Evolutionary conservation across 257 asterid species (phyloP).

Genomic region (Salvia miltiorrhiza): DNA sequence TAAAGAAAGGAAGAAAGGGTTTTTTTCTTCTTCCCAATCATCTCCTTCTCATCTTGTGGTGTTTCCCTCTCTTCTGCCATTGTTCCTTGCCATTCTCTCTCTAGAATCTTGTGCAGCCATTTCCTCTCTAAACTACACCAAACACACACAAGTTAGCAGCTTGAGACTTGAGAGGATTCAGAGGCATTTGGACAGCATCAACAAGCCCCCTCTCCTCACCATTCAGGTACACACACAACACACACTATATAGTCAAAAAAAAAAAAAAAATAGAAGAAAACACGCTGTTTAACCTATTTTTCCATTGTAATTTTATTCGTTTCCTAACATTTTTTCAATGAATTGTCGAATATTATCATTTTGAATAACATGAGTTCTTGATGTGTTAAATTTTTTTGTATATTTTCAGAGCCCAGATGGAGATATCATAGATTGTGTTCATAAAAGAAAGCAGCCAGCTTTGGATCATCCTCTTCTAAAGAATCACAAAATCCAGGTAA

Average conservation of each 20-base stretch:
- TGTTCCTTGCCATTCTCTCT: slow-evolving; percentile 17
- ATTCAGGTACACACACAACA: slow-evolving; percentile 47
- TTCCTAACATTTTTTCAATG: too few species aligned
- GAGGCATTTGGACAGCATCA: slow-evolving; percentile 64
- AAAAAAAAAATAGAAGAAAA: too few species aligned
- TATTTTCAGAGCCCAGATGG: slow-evolving; percentile 90
- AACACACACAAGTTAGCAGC: slow-evolving; percentile 45
- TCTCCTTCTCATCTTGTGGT: not conserved
- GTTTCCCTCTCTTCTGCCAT: not conserved
- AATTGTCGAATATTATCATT: too few species aligned
- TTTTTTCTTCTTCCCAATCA: not conserved
- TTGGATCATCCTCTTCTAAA: slow-evolving; percentile 91
- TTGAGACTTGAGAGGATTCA: slow-evolving; percentile 78
- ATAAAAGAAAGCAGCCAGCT: slow-evolving; percentile 84
- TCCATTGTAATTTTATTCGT: too few species aligned
- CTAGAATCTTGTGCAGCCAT: slow-evolving; percentile 31
- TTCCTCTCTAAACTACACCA: slow-evolving; percentile 45
- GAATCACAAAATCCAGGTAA: slow-evolving; percentile 96
- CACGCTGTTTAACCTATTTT: too few species aligned
- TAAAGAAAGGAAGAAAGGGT: slow-evolving; percentile 25
- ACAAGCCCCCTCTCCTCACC: slow-evolving; percentile 78
- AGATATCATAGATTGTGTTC: slow-evolving; percentile 96
- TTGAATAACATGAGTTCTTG: not conserved
- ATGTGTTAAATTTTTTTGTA: not conserved
- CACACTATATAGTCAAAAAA: not conserved